Evolutionary conservation across 108 stramenopile genomes (phyloP).

Genomic region (Schizochytrium sp.): DNA sequence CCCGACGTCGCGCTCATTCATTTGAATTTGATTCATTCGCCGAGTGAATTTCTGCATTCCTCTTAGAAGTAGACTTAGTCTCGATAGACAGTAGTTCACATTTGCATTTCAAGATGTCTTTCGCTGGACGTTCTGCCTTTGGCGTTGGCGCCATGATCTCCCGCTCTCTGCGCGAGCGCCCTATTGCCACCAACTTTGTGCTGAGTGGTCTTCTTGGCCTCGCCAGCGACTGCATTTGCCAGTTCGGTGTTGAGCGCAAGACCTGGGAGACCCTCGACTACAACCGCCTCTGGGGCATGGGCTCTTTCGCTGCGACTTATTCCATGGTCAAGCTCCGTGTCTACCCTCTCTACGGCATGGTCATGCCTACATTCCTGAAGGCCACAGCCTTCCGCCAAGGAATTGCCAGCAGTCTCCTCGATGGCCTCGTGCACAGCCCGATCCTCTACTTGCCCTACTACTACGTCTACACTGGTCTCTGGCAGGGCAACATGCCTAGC

Average conservation of each 20-base stretch:
- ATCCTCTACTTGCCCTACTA: constrained; percentile 47
- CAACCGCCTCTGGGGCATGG: constrained; percentile 20
- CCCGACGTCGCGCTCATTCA: neutral
- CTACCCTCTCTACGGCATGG: neutral
- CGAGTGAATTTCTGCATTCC: too few relatives aligned
- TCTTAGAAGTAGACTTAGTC: neutral
- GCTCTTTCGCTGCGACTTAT: constrained; percentile 16
- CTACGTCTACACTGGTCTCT: constrained; percentile 5
- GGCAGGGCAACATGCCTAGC: neutral
- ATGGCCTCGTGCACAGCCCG: constrained; percentile 49
- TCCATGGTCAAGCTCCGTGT: neutral
- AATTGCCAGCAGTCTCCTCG: constrained; percentile 31
- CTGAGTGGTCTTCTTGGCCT: neutral
- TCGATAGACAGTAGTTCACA: neutral
- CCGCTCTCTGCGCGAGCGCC: neutral
- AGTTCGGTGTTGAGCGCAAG: constrained; percentile 55
- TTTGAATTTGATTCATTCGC: too few relatives aligned
- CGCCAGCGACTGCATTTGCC: constrained; percentile 26
- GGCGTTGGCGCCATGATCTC: constrained; percentile 8
- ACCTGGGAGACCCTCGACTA: neutral
- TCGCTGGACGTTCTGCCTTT: neutral
- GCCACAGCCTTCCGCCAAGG: neutral
- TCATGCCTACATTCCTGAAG: neutral
- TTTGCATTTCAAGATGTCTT: neutral
- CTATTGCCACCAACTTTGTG: constrained; percentile 53